Conservation (phyloP, 2,329 filamentous ascomycete genomes). For the Sporothrix mexicana region DNA sequence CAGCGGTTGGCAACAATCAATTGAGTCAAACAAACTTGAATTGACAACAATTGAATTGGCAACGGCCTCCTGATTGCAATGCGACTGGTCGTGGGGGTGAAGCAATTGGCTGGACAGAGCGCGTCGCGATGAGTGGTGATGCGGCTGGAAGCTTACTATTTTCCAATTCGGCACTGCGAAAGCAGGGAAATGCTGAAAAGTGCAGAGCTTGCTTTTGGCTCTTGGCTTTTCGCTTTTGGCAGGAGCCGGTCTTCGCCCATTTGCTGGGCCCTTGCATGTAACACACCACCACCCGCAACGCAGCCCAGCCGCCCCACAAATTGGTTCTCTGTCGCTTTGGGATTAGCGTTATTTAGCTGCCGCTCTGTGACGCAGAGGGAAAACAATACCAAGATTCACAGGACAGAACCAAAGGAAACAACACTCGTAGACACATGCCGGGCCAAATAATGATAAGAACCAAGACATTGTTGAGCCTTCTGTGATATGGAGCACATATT, state of each 20-base stretch:
- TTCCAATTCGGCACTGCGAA: background rate
- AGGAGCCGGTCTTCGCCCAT: background rate
- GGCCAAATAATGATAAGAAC: no score
- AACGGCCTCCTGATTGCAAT: background rate
- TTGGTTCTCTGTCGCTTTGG: background rate
- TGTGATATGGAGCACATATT: background rate
- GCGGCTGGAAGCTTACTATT: background rate
- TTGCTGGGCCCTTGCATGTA: constrained; percentile 15
- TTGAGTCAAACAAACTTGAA: background rate
- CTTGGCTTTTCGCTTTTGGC: background rate
- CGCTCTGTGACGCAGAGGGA: background rate
- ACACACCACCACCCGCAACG: background rate
- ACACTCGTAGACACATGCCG: no score
- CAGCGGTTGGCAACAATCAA: background rate
- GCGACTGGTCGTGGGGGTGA: background rate
- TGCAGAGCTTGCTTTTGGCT: constrained; percentile 23
- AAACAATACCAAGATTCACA: background rate
- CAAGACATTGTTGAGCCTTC: background rate
- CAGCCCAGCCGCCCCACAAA: constrained; percentile 5
- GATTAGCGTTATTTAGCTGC: constrained; percentile 1
- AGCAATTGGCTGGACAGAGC: background rate
- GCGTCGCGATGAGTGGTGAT: constrained; percentile 20
- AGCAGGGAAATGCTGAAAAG: background rate
- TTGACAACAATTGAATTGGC: background rate
- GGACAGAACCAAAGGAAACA: background rate